Base-by-base conservation (phyloP, 2,329 filamentous ascomycete species). In the Phaeosphaeria sp. region DNA sequence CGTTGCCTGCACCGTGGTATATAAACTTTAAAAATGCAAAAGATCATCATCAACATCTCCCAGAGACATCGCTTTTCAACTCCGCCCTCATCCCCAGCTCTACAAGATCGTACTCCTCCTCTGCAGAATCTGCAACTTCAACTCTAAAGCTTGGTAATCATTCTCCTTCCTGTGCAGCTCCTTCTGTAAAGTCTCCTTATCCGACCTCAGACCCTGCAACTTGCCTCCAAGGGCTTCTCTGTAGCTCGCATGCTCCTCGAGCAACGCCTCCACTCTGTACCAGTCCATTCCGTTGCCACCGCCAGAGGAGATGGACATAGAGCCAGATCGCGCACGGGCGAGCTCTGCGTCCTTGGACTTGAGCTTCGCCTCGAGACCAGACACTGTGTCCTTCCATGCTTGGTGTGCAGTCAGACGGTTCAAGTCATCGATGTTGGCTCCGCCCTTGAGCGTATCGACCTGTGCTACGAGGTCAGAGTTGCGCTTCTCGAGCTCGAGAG, bases 401-500 rank as follows among this genome's bases (percentile, higher is more conserved):
- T 75, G 64, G 59, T 77, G 74, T 9, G 74, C 74, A 0, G 73
- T 72, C 51, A 72, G 47, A 24, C 71, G 64, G 61, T 76, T 76
- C 30, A 77, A 53, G 30, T 73, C 68, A 43, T 76, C 73, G 56
- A 75, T 68, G 50, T 53, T 66, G 7, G 66, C 61, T 6, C 71
- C 68, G 17, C 67, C 65, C 45, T 65, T 72, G 25, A 76, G 63
- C 3, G 57, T 61, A 44, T 67, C 65, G n/a, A 76, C 59, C 42
- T 78, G 71, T 6, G 56, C 33, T 2, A 74, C 58, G 2, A 79
- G 66, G 48, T 78, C 74, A 9, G 71, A 64, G 59, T 80, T 80
- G 2, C 74, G 65, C 60, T 74, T 73, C 57, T 81, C 79, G 2
- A 80, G 64, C 57, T 80, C 79, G 17, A 81, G 72, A 15, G 75